phyloP scores from a whole-genome alignment of 1,284 basidiomycete genomes.

The Stygiomarasmius scandens region DNA sequence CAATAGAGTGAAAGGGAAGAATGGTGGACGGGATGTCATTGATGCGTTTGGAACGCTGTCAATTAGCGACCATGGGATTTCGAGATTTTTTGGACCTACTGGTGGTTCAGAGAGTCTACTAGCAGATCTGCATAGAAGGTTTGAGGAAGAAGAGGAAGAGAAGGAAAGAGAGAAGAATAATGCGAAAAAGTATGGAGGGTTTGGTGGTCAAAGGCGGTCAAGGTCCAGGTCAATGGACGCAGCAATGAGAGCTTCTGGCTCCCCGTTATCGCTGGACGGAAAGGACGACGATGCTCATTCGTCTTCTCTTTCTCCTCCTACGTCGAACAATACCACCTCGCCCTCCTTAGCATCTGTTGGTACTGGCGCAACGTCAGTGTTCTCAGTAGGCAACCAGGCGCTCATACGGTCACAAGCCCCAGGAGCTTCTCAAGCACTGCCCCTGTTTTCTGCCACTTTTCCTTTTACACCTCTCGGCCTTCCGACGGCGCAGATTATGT shows the following conservation, averaged over 20 bases:
- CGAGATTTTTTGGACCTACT: conserved; percentile 65
- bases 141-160: background rate
- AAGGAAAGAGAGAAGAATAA: background rate
- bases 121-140: conserved; percentile 5
- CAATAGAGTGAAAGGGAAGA: background rate
- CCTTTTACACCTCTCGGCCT: conserved; percentile 66
- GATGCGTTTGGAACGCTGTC: conserved; percentile 66
- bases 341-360: background rate
- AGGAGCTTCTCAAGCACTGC: conserved; percentile 32
- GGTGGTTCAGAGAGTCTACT: conserved; percentile 52
- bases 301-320: conserved; percentile 10
- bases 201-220: background rate
- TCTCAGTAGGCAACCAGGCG: background rate
- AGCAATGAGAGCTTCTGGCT: background rate
- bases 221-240: background rate
- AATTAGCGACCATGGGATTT: conserved; percentile 60
- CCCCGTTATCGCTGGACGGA: background rate
- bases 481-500: conserved; percentile 41
- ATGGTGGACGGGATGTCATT: conserved; percentile 38
- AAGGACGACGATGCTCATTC: conserved; percentile 1
- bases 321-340: background rate
- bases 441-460: conserved; percentile 61
- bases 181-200: no score
- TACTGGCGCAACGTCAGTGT: conserved; percentile 12
- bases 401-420: conserved; percentile 9